These are phyloP conservation scores for Xerocomellus amylosporus DNA, from an alignment of 768 basidiomycete genomes.

Conservation along the genomic window DNA sequence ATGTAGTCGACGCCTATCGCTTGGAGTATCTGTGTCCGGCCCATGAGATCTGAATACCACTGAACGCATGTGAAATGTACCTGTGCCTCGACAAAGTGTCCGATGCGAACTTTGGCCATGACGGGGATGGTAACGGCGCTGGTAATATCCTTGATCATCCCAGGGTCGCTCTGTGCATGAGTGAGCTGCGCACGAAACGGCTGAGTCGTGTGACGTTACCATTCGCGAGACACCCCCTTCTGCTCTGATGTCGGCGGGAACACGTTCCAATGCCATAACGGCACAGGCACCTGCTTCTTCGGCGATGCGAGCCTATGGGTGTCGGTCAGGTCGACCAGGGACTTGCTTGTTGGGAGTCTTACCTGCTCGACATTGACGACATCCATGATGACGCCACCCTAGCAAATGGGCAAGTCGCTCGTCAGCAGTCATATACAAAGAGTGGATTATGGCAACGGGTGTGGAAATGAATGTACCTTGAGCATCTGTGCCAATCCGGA, in stretches of 20 bases:
- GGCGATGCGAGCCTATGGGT: constrained; percentile 80
- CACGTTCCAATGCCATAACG: constrained; percentile 95
- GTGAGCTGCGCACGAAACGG: not conserved
- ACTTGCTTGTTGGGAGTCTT: not conserved
- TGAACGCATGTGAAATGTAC: constrained; percentile 35
- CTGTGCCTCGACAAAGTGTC: constrained; percentile 97
- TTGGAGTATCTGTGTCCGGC: constrained; percentile 72
- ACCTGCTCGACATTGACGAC: constrained; percentile 79
- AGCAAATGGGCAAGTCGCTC: not conserved
- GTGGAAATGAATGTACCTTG: constrained; percentile 52
- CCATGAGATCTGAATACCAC: not conserved
- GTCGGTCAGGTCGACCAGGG: not conserved
- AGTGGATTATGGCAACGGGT: not conserved
- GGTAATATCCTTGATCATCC: constrained; percentile 95
- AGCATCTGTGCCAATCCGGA: constrained; percentile 96
- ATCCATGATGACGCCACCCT: constrained; percentile 95
- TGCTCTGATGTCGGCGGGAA: constrained; percentile 91
- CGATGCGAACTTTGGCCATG: constrained; percentile 95
- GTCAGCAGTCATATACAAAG: not conserved
- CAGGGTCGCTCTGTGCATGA: constrained; percentile 72
- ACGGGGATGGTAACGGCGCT: constrained; percentile 95
- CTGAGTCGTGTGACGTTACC: constrained; percentile 47
- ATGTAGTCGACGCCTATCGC: constrained; percentile 95
- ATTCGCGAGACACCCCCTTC: constrained; percentile 95
- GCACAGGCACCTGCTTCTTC: constrained; percentile 97